Evolutionary conservation across 2,329 filamentous ascomycete genomes (phyloP).

Genomic region (Fusarium sp.): DNA sequence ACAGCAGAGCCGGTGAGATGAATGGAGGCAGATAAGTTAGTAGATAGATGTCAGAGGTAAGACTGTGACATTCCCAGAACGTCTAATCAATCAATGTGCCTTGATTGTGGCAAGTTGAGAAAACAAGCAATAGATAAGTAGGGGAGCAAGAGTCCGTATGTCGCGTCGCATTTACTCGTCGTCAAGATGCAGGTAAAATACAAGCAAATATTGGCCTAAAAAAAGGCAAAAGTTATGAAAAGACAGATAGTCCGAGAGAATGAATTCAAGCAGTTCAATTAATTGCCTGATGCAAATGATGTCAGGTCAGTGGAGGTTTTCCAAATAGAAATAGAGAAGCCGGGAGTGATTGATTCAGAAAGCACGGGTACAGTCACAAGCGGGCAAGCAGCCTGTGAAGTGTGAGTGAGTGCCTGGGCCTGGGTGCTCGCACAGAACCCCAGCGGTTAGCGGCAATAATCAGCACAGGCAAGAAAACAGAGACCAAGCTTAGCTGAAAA

Average conservation of each 20-base stretch:
- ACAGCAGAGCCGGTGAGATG: not conserved
- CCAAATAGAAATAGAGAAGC: constrained; percentile 16
- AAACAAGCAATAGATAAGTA: constrained; percentile 8
- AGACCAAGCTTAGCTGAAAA: constrained; percentile 14
- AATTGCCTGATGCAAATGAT: constrained; percentile 29
- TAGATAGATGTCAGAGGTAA: constrained; percentile 1
- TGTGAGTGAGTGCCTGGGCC: too few species aligned
- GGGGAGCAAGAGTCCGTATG: constrained; percentile 1
- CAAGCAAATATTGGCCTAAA: constrained; percentile 9
- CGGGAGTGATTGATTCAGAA: constrained; percentile 4
- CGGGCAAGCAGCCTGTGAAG: not conserved
- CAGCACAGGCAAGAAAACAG: constrained; percentile 10
- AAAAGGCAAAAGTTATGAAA: constrained; percentile 5
- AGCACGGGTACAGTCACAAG: constrained; percentile 8
- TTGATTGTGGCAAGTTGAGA: constrained; percentile 9
- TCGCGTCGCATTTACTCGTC: constrained; percentile 26
- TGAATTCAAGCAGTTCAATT: constrained; percentile 8
- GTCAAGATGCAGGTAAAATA: constrained; percentile 4
- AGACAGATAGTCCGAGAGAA: constrained; percentile 8
- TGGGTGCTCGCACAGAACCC: too few species aligned
- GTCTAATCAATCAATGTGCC: constrained; percentile 19
- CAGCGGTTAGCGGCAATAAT: constrained; percentile 37
- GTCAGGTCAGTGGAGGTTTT: constrained; percentile 31
- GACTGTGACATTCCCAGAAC: constrained; percentile 38
- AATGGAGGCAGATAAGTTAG: not conserved